phyloP scores from a whole-genome alignment of 129 eudicot species.

The Arctium minus region DNA sequence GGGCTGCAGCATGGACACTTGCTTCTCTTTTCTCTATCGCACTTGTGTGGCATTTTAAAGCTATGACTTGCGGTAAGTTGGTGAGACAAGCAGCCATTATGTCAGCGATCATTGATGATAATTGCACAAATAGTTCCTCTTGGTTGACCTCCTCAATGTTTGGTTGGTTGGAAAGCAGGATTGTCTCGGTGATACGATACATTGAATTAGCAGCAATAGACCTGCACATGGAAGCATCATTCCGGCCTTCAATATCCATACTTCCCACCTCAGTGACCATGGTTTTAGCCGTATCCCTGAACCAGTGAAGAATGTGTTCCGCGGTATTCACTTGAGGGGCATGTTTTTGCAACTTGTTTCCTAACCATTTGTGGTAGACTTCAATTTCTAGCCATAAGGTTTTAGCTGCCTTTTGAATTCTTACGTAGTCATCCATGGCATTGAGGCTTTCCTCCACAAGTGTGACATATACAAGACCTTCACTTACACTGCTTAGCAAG shows the following conservation, averaged over 20 bases:
- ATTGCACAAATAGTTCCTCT: constrained; percentile 11
- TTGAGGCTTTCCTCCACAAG: no score
- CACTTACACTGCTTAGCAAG: not conserved
- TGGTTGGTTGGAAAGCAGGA: not conserved
- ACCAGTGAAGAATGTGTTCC: not conserved
- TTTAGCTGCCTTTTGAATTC: not conserved
- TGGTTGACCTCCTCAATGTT: not conserved
- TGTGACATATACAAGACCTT: not conserved
- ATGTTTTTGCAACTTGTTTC: not conserved
- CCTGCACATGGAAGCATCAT: not conserved
- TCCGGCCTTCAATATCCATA: not conserved
- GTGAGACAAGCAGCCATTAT: constrained; percentile 33
- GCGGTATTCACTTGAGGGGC: not conserved
- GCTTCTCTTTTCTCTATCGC: no score
- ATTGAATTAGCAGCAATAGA: constrained; percentile 31
- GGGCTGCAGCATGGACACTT: no score
- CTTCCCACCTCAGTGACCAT: not conserved
- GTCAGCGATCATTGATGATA: constrained; percentile 27
- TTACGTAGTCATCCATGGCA: no score
- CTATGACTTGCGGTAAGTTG: constrained; percentile 33
- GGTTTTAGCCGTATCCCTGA: not conserved
- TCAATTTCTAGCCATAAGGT: constrained; percentile 7
- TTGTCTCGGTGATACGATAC: constrained; percentile 22
- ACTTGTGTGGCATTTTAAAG: constrained; percentile 9
- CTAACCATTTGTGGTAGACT: constrained; percentile 1